Base-by-base conservation (phyloP, 2,329 filamentous ascomycete genomes). In the Periconia sp. region DNA sequence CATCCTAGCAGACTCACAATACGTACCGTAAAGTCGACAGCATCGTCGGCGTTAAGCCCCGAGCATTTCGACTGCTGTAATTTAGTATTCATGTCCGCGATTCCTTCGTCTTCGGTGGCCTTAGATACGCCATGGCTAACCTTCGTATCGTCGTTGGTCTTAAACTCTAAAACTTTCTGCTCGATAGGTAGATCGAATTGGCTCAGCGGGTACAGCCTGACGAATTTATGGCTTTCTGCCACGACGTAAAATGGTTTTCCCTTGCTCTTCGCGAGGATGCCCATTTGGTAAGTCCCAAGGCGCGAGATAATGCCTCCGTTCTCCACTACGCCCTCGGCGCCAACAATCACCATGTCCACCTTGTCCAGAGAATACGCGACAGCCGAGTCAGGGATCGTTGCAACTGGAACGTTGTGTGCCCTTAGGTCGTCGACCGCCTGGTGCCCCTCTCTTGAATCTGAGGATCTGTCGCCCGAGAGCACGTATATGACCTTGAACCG, bases 161-260 rank as follows among this genome's bases (percentile, higher is more conserved):
- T 78, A 67, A 94, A 95, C 35, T 89, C 83, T 46, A 94, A 78
- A 11, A 95, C 80, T 23, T 83, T 80, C 70, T 96, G 90, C 63
- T 87, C 81, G 54, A 95, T 84, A 0, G 88, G 88, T 45, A 95
- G 75, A 63, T 94, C 88, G 46, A 86, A 83, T 71, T 96, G 90
- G 50, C 86, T 84, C 16, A 94, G 74, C 1, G 92, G 89, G 60
- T 92, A 94, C 41, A 94, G 80, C 59, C 91, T 82, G 32, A 95
- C 90, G 65, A 99, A 96, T 74, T 99, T 99, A 77, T 99, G 94
- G 60, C 89, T 95, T 75, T 99, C 94, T 1, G 88, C 88, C 4
- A 94, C 91, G 13, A 96, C 91, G 63, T 95, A 96, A 57, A 97
- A 89, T 0, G 88, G 88, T 50, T 89, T 85, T 26, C 85, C 83